Evolutionary conservation across 768 basidiomycete genomes (phyloP), one percentile per base, ranked within the genome.

Genomic region (Baorangia bicolor): DNA sequence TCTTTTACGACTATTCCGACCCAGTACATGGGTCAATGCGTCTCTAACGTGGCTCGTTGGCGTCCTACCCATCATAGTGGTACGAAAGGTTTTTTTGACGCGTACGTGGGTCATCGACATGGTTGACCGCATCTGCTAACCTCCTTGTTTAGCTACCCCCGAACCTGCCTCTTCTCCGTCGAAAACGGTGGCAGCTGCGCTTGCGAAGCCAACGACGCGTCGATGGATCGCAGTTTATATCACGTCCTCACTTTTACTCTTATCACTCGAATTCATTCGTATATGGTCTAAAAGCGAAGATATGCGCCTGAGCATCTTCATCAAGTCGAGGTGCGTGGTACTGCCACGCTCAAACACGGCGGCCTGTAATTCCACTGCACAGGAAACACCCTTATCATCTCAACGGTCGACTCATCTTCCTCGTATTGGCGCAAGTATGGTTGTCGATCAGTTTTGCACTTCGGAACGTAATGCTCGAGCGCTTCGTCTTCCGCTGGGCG

Each of bases 301-400:
- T 56, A 66, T 78, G 16, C 75, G 71, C 38, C 66, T 90, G 7
- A 69, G 73, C 0, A 20, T 89, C 0, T 90, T 90, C 53, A 82
- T 87, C 16, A 85, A 83, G 57, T 90, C 87, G 31, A 85, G 75
- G 89, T 87, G 54, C 28, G 60, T 77, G 68, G 6, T 21, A 7
- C n/a, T 16, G 5, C 16, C 7, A 18, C 1, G 6, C 14, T 20
- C 12, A 7, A 20, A 20, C 37, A 12, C 25, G 1, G 41, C 54
- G 10, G 5, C 39, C 23, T 11, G 39, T 12, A 47, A 41, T 35
- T 4, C n/a, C 0, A 21, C 39, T 37, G 4, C n/a, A 42, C 57
- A 90, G 88, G 64, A 90, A 87, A 70, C 87, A 91, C 56, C 88
- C 87, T 0, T 81, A 83, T 59, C 85, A 89, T 63, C 75, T 90